Percentiles rank a stretch among this genome's conserved stretches.
These are phyloP conservation scores for Lagenaria siceraria DNA, from an alignment of 306 rosid species.

Conservation along the genomic window DNA sequence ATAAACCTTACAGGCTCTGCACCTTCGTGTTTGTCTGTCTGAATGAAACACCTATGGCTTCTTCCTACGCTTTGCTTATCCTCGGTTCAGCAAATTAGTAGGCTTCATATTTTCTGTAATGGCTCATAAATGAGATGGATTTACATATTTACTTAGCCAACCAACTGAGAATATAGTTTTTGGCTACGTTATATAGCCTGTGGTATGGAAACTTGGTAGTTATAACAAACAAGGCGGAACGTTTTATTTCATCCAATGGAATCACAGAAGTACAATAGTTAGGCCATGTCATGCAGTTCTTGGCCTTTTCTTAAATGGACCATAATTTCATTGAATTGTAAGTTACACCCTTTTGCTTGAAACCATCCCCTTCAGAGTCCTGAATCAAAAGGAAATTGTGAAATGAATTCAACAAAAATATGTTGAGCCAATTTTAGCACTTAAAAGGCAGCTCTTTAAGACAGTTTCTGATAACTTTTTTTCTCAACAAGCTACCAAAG, in stretches of 20 bases:
- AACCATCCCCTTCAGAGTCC: background rate
- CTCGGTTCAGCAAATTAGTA: background rate
- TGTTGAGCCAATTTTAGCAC: too few relatives aligned
- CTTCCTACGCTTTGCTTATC: background rate
- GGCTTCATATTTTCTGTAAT: background rate
- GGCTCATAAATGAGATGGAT: background rate
- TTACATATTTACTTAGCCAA: background rate
- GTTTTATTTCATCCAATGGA: background rate
- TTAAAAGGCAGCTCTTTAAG: background rate
- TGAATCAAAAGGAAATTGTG: background rate
- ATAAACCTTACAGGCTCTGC: background rate
- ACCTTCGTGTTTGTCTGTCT: background rate
- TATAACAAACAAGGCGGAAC: background rate
- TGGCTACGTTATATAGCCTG: background rate
- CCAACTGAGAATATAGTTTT: background rate
- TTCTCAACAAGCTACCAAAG: background rate
- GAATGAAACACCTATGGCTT: background rate
- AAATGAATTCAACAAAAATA: too few relatives aligned
- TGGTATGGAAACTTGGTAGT: background rate
- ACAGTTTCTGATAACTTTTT: background rate
- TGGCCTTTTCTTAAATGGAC: background rate
- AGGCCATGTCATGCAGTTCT: background rate
- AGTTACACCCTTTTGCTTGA: background rate
- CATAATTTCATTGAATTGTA: background rate
- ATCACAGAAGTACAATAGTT: background rate